Evolutionary conservation across 257 asterid species (phyloP), one percentile per base, ranked within the genome.

Genomic region (Petrea volubilis): DNA sequence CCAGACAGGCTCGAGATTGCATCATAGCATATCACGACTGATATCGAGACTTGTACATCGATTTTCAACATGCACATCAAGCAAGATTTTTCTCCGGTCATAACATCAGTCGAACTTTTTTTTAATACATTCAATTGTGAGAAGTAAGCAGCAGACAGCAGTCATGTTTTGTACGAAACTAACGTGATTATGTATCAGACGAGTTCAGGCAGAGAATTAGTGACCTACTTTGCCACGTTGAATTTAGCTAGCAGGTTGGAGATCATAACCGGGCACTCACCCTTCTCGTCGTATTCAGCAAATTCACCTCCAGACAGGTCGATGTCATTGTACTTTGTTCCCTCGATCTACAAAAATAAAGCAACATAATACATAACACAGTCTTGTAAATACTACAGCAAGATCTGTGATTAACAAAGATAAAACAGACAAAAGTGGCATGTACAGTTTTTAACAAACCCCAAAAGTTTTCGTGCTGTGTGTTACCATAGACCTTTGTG

Each of bases 201-300:
- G 50, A 64, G 13, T 53, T 53, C 33, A 24, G 60, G 60, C 60
- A 24, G 34, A 24, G 60, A 25, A 53, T 9, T 43, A 14, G 4
- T 43, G 53, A 67, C 61, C 86, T 90, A 86, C 86, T 90, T 88
- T 46, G 61, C 78, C 50, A 88, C 85, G 2, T 67, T 74, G 70
- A 95, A 95, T 59, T 55, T 78, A 23, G 97, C 88, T 51, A 84
- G 79, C 25, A 80, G 87, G 77, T 88, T 90, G 74, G 96, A 90
- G 79, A 92, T 87, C 96, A 85, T 90, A 74, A 95, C 98, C 0
- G 97, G 96, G 69, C 87, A 83, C 79, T 86, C 87, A 13, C 99
- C 98, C 87, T 90, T 92, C 82, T 95, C 98, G 41, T 90, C 97
- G 29, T 92, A 95, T 60, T 92, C 99, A 18, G 85, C 70, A 50